phyloP scores from a whole-genome alignment of 805 yeast genomes.

The Schizosaccharomyces cryophilus region DNA sequence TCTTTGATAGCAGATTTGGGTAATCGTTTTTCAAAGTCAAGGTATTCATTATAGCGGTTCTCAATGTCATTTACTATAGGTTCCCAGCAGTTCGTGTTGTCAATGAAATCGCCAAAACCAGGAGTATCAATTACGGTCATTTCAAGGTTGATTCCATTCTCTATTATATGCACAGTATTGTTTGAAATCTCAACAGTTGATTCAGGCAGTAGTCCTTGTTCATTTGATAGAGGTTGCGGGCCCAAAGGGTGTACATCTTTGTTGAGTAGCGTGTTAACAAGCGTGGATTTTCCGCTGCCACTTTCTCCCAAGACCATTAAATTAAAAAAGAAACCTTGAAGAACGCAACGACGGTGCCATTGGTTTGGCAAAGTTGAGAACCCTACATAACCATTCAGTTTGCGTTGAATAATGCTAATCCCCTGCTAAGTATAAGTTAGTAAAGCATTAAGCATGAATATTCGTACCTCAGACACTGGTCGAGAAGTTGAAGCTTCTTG shows the following conservation, averaged over 20 bases:
- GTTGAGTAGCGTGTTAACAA: constrained; percentile 74
- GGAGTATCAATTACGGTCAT: constrained; percentile 73
- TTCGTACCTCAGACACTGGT: too few relatives aligned
- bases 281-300: constrained; percentile 82
- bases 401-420: constrained; percentile 16
- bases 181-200: constrained; percentile 32
- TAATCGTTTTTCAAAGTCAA: constrained; percentile 71
- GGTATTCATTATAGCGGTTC: constrained; percentile 58
- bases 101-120: constrained; percentile 79
- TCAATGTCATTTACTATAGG: constrained; percentile 82
- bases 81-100: constrained; percentile 37
- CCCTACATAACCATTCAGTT: constrained; percentile 81
- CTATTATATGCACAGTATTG: constrained; percentile 54
- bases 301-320: constrained; percentile 63
- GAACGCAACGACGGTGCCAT: constrained; percentile 86
- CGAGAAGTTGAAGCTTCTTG: too few relatives aligned
- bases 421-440: neutral
- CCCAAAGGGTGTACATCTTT: constrained; percentile 27
- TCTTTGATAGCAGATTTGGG: constrained; percentile 46
- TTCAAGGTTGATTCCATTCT: constrained; percentile 71
- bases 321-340: constrained; percentile 73
- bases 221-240: constrained; percentile 9
- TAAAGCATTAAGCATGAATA: neutral
- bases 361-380: constrained; percentile 94
- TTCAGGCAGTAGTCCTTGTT: constrained; percentile 8